phyloP scores from a whole-genome alignment of 176 grass and related monocot genomes.

The Bothriochloa decipiens region DNA sequence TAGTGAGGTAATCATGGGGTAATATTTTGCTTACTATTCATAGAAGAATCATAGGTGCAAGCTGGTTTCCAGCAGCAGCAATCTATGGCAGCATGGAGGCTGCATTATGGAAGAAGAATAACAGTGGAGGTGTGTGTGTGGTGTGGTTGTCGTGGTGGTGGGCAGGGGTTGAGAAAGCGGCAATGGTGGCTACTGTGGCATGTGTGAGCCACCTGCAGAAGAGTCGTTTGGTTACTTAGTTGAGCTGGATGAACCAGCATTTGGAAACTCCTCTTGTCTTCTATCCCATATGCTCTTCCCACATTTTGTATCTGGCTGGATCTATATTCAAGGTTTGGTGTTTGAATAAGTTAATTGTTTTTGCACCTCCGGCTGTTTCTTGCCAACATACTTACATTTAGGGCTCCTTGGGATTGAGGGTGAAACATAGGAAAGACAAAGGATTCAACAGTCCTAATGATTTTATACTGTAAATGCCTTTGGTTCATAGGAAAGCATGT shows the following conservation, averaged over 20 bases:
- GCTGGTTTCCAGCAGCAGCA: not conserved
- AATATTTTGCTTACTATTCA: not conserved
- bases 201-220: not conserved
- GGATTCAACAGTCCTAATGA: too few relatives aligned
- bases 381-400: not conserved
- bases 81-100: not conserved
- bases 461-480: too few relatives aligned
- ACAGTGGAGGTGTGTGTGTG: not conserved
- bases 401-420: too few relatives aligned
- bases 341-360: not conserved
- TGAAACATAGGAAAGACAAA: too few relatives aligned
- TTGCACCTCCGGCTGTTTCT: not conserved
- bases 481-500: too few relatives aligned
- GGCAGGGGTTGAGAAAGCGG: not conserved
- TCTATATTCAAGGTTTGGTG: not conserved
- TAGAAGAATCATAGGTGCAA: not conserved
- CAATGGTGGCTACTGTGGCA: not conserved
- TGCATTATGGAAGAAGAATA: not conserved
- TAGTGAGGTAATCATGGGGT: not conserved
- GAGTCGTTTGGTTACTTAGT: not conserved
- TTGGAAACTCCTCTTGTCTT: not conserved
- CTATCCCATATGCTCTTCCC: not conserved
- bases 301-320: not conserved
- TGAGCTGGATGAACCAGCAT: conserved; percentile 11
- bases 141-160: not conserved